These are phyloP conservation scores for Artemisia argyi DNA, from an alignment of 129 eudicot species.

Conservation along the genomic window DNA sequence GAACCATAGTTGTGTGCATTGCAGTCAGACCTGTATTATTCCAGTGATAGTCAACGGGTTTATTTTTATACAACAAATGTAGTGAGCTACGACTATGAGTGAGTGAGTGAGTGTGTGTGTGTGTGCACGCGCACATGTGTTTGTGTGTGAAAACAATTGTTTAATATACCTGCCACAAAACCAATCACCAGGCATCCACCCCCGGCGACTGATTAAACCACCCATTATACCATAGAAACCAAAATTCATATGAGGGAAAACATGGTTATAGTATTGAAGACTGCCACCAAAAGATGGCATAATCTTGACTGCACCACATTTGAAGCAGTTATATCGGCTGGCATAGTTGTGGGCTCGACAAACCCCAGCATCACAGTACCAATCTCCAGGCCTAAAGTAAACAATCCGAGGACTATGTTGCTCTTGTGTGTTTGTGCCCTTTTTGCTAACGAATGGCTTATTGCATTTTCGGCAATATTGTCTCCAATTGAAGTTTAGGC, in stretches of 20 bases:
- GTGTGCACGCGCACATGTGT: too few relatives aligned
- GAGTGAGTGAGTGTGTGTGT: too few relatives aligned
- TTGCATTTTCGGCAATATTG: constrained; percentile 21
- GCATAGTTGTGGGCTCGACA: constrained; percentile 34
- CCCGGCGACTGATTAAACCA: constrained; percentile 10
- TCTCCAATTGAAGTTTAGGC: constrained; percentile 25
- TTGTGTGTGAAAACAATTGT: neutral
- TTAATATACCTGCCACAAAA: constrained; percentile 27
- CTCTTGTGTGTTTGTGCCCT: neutral
- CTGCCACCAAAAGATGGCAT: neutral
- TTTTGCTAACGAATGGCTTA: neutral
- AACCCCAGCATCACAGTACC: constrained; percentile 22
- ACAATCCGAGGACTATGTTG: neutral
- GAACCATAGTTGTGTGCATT: constrained; percentile 26
- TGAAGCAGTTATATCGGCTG: constrained; percentile 17
- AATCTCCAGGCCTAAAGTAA: constrained; percentile 24
- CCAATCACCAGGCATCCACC: constrained; percentile 37
- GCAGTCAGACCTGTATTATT: constrained; percentile 18
- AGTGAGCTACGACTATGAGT: neutral
- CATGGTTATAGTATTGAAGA: neutral
- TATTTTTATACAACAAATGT: neutral
- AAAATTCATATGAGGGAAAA: neutral
- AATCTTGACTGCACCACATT: constrained; percentile 16
- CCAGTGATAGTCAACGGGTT: constrained; percentile 5
- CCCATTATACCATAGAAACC: neutral